Evolutionary conservation across 176 grass and related monocot genomes (phyloP).

Genomic region (Tillandsia leiboldiana): DNA sequence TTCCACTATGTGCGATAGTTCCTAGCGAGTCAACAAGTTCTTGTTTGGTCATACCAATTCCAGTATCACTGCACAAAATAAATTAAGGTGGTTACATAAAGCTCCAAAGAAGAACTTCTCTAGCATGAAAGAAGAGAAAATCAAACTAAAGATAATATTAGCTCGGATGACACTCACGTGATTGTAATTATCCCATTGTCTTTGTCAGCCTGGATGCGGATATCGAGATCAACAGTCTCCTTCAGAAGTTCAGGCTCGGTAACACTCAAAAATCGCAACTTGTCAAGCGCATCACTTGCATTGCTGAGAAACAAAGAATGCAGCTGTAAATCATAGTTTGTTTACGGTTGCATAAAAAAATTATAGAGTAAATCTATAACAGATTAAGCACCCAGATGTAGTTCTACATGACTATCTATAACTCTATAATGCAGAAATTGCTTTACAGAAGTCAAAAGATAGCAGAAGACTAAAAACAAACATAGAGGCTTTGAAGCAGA

Average conservation of each 20-base stretch:
- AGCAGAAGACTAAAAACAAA: not conserved
- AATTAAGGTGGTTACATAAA: not conserved
- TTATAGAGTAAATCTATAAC: not conserved
- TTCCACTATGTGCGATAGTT: conserved; percentile 93
- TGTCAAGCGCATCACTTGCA: conserved; percentile 96
- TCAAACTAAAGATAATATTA: not conserved
- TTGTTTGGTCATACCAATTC: conserved; percentile 96
- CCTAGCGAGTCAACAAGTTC: conserved; percentile 89
- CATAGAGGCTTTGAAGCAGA: not conserved
- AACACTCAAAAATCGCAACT: conserved; percentile 87
- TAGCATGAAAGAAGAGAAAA: not conserved
- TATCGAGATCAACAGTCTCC: conserved; percentile 76
- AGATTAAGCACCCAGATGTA: not conserved
- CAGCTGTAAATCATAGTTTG: too few relatives aligned
- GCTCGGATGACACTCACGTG: conserved; percentile 37
- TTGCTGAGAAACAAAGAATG: conserved; percentile 39
- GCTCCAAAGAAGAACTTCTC: not conserved
- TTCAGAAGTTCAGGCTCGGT: conserved; percentile 78
- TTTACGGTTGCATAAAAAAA: not conserved
- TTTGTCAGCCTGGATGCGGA: conserved; percentile 79
- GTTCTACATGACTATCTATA: too few relatives aligned
- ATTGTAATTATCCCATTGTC: conserved; percentile 92
- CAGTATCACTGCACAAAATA: conserved; percentile 59
- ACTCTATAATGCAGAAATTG: too few relatives aligned
- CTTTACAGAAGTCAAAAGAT: not conserved